Conservation (phyloP, 2,329 filamentous ascomycete genomes). For the Piedraia hortae region DNA sequence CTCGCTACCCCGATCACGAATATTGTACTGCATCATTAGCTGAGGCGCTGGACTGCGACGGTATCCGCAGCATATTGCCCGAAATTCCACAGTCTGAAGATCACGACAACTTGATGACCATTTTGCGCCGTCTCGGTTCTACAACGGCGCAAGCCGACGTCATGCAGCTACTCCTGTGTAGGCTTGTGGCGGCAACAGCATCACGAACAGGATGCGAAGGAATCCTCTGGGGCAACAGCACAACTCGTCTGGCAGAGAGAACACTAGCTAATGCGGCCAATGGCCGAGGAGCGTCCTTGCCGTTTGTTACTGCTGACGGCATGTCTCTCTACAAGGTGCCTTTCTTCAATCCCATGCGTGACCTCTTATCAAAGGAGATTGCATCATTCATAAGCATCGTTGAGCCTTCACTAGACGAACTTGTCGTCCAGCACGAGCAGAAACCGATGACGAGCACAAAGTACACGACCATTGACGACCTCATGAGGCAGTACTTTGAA, state of each 20-base stretch:
- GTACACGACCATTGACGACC: conserved; percentile 65
- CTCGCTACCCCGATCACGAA: conserved; percentile 35
- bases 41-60: conserved; percentile 10
- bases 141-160: conserved; percentile 53
- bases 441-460: conserved; percentile 31
- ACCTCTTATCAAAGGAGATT: conserved; percentile 62
- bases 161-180: conserved; percentile 38
- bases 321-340: conserved; percentile 26
- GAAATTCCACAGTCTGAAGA: background rate
- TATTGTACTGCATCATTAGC: conserved; percentile 38
- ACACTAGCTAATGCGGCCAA: conserved; percentile 74
- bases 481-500: conserved; percentile 72
- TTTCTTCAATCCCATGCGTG: conserved; percentile 59
- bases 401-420: conserved; percentile 14
- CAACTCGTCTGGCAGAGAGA: conserved; percentile 63
- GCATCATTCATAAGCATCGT: conserved; percentile 28
- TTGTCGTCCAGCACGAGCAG: conserved; percentile 5
- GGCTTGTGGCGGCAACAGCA: conserved; percentile 41
- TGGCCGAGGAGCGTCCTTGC: conserved; percentile 58
- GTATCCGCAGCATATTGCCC: conserved; percentile 1
- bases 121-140: conserved; percentile 12
- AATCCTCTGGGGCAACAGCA: conserved; percentile 62
- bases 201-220: conserved; percentile 32
- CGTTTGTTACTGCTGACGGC: conserved; percentile 61
- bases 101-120: background rate